Conservation (phyloP, 345 rosid species). For the Sisymbrium irio region DNA sequence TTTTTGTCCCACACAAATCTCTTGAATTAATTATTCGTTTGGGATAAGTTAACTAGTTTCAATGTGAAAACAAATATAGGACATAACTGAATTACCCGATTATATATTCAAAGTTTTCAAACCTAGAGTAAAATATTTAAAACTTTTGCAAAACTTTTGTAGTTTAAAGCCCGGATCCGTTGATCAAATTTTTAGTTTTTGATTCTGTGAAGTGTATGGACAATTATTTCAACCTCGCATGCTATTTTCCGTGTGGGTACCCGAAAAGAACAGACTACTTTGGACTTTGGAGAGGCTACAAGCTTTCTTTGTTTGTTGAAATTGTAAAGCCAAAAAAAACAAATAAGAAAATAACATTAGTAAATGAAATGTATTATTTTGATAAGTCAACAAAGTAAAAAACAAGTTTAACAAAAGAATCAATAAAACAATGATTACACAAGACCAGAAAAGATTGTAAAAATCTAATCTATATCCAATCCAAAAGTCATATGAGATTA, state of each 20-base stretch:
- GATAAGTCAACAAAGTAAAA: conserved; percentile 14
- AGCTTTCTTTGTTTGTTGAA: neutral
- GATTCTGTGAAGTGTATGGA: no score
- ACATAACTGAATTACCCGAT: neutral
- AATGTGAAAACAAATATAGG: neutral
- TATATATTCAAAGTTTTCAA: neutral
- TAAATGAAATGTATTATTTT: conserved; percentile 11
- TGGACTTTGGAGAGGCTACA: neutral
- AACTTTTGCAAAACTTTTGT: no score
- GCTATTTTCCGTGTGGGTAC: neutral
- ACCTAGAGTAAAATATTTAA: no score
- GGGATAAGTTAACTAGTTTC: no score
- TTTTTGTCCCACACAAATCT: neutral
- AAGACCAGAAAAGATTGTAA: conserved; percentile 23
- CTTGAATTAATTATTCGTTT: neutral
- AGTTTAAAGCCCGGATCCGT: no score
- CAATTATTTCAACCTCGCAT: neutral
- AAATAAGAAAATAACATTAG: neutral
- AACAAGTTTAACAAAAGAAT: conserved; percentile 31
- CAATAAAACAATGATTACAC: conserved; percentile 35
- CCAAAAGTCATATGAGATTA: conserved; percentile 28
- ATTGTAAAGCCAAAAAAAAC: neutral
- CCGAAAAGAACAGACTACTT: no score
- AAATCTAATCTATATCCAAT: conserved; percentile 28
- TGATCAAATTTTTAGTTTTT: no score